phyloP scores from a whole-genome alignment of 208 protist genomes.

The Tritrichomonas musculus region DNA sequence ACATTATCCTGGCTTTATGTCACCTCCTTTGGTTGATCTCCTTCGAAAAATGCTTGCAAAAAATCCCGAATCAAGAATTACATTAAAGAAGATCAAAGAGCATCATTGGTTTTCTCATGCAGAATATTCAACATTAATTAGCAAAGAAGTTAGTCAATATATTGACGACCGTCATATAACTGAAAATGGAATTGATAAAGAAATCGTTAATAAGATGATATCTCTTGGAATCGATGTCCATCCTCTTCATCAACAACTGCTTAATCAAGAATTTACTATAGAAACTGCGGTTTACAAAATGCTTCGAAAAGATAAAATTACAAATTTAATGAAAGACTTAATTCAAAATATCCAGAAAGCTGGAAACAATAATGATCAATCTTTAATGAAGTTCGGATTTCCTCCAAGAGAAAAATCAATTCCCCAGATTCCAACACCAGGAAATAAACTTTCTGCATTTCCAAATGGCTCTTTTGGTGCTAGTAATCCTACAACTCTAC shows the following conservation, averaged over 20 bases:
- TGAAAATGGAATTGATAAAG: not conserved
- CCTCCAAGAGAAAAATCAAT: no score
- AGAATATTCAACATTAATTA: no score
- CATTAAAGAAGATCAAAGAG: not conserved
- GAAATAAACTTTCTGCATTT: no score
- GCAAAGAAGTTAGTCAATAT: no score
- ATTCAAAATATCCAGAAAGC: not conserved
- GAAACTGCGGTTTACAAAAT: not conserved
- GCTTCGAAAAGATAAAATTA: not conserved
- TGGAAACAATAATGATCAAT: not conserved
- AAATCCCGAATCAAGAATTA: not conserved
- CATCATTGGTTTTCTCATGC: not conserved
- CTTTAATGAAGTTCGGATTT: not conserved
- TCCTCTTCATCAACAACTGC: not conserved
- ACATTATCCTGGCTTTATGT: not conserved
- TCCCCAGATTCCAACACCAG: no score
- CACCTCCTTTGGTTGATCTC: not conserved
- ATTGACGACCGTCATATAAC: no score
- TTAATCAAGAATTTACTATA: not conserved
- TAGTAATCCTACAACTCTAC: no score
- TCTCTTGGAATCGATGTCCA: not conserved
- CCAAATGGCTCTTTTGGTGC: no score
- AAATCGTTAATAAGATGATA: not conserved
- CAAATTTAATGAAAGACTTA: not conserved
- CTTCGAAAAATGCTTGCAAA: not conserved